Evolutionary conservation across 2,329 filamentous ascomycete genomes (phyloP).

Genomic region (Venturia aucupariae): DNA sequence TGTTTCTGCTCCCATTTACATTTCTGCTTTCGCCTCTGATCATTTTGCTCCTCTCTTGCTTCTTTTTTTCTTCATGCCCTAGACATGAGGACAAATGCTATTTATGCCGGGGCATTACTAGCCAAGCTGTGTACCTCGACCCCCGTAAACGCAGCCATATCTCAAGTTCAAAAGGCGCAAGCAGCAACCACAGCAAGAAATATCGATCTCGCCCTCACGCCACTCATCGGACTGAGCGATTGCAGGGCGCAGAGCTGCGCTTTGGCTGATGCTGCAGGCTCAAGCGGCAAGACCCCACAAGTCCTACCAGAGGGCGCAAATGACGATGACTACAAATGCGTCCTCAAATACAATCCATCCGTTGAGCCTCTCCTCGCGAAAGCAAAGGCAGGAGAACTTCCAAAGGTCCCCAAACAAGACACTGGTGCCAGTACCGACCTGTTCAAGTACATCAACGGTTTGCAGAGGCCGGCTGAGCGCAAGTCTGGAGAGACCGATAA

Average conservation of each 20-base stretch:
- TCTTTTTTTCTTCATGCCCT: not conserved
- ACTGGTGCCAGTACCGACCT: not conserved
- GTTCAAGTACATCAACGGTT: not conserved
- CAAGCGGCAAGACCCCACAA: not conserved
- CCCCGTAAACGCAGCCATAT: not conserved
- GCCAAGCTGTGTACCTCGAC: not conserved
- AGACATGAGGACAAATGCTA: not conserved
- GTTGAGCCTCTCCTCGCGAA: not conserved
- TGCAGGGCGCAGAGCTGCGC: conserved; percentile 11
- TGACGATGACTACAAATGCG: conserved; percentile 8
- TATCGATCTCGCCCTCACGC: not conserved
- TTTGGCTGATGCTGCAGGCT: conserved; percentile 7
- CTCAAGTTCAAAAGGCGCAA: not conserved
- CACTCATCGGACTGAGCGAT: not conserved
- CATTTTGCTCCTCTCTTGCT: not conserved
- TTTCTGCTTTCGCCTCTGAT: not conserved
- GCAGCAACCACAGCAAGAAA: not conserved
- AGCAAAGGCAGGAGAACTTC: not conserved
- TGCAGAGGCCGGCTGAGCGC: not conserved
- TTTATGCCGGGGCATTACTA: not conserved
- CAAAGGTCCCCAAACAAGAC: conserved; percentile 5
- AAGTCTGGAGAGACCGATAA: conserved; percentile 1
- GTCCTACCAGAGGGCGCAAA: not conserved
- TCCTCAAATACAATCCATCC: conserved; percentile 11
- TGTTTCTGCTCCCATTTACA: not conserved